Base-by-base conservation (phyloP, 73 alveolate genomes). In the Paramecium sonneborni region DNA sequence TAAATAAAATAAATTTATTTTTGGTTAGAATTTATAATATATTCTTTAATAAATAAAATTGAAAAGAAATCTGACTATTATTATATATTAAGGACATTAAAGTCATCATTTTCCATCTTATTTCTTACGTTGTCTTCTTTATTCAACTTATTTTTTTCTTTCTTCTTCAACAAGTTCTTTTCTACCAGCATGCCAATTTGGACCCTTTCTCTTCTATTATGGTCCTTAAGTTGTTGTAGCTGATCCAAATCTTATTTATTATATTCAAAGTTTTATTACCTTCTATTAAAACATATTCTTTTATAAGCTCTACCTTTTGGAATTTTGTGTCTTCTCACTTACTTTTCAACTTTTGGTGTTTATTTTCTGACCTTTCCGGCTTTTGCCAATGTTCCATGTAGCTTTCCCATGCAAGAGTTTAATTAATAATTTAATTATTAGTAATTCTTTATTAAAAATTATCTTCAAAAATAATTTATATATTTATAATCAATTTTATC, bases 241-340 rank as follows among this genome's bases (percentile, higher is more conserved):
- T 69, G 89, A 69, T 43, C 90, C 90, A 24, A 30, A 39, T 46
- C 74, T 79, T 20, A 7, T 32, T 0, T 1, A 38, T 10, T 2
- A n/a, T 79, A 20, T 23, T 21, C 28, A 46, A 18, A 2, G 26
- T 18, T 14, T 14, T 30, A 0, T 69, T 88, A 95, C 97, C 99
- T 96, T 92, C 95, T 97, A 93, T 92, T 94, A 97, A 94, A 96
- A 79, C 95, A 97, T 74, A 93, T 93, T 97, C 99, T 97, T 96
- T 97, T 97, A 93, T 96, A 96, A 58, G 99, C 98, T 96, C 99
- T 96, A 28, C 99, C 99, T 48, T 97, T 95, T 34, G 95, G 95
- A 85, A 91, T 85, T 93, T 97, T 97, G 93, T 96, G 95, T 57
- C 96, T 95, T 93, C 98, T 95, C 93, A 95, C 99, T 85, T 95